phyloP scores from a whole-genome alignment of 768 basidiomycete genomes.

The Cystobasidium onofrii region DNA sequence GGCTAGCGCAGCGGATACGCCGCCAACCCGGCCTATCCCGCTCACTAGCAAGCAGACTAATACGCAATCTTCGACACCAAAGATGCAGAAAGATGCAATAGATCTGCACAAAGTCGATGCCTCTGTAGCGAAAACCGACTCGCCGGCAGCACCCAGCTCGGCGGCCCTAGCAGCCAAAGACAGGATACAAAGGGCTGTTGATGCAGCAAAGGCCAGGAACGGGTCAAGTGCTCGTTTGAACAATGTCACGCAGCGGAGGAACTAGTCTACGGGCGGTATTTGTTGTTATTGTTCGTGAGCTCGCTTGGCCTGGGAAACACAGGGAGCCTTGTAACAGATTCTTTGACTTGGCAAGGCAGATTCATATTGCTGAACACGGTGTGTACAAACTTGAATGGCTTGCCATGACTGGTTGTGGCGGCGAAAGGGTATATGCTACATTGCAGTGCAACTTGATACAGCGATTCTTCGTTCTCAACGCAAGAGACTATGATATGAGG shows the following conservation, averaged over 20 bases:
- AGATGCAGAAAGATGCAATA: not conserved
- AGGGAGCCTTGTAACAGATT: too few relatives aligned
- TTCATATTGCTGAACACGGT: too few relatives aligned
- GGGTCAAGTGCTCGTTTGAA: not conserved
- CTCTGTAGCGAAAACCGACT: not conserved
- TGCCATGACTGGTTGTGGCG: too few relatives aligned
- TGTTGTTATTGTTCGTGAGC: not conserved
- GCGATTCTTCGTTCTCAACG: not conserved
- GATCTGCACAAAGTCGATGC: not conserved
- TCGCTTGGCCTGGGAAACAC: too few relatives aligned
- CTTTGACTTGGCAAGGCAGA: too few relatives aligned
- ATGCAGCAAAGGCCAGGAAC: conserved; percentile 1
- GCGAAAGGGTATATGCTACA: not conserved
- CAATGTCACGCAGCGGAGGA: not conserved
- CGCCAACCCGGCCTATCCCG: not conserved
- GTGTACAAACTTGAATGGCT: too few relatives aligned
- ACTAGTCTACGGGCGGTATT: not conserved
- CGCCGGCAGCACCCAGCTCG: conserved; percentile 4
- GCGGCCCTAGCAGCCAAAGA: conserved; percentile 12
- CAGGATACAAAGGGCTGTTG: conserved; percentile 6
- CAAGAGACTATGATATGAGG: not conserved
- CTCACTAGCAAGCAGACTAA: not conserved
- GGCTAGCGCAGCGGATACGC: conserved; percentile 6
- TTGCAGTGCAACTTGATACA: not conserved
- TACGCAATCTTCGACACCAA: not conserved